phyloP scores from a whole-genome alignment of 768 basidiomycete genomes.

The Psilocybe cyanescens region DNA sequence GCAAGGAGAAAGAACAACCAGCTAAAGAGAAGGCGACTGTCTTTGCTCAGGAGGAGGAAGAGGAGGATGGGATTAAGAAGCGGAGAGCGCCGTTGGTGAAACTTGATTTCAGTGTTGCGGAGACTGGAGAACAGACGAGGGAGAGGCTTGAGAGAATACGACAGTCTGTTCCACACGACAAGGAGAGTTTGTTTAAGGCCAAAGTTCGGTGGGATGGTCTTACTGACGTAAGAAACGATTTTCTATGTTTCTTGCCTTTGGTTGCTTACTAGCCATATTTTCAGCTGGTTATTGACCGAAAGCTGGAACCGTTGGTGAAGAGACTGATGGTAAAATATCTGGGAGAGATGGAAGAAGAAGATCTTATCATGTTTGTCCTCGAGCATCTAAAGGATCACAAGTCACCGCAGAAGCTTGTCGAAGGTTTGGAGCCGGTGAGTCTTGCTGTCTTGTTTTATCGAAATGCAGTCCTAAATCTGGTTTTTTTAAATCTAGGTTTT shows the following conservation, averaged over 20 bases:
- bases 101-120: constrained; percentile 86
- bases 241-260: not conserved
- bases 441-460: not conserved
- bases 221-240: constrained; percentile 65
- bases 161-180: constrained; percentile 74
- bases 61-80: constrained; percentile 84
- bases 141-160: constrained; percentile 82
- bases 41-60: constrained; percentile 84
- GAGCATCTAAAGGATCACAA: constrained; percentile 95
- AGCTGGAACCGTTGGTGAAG: constrained; percentile 85
- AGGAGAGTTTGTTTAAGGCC: constrained; percentile 77
- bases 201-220: constrained; percentile 94
- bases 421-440: constrained; percentile 90
- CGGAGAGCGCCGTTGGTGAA: constrained; percentile 87
- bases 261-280: constrained; percentile 3
- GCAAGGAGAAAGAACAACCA: constrained; percentile 45
- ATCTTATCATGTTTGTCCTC: constrained; percentile 91
- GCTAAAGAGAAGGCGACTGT: constrained; percentile 61
- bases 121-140: constrained; percentile 76
- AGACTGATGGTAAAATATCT: constrained; percentile 85
- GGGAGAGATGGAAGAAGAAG: constrained; percentile 92
- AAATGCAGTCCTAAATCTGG: not conserved
- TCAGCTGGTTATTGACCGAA: constrained; percentile 83
- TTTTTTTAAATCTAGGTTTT: constrained; percentile 62
- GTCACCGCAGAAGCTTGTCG: constrained; percentile 80